phyloP scores from a whole-genome alignment of 176 grass and related monocot species.

The Carex myosuroides region DNA sequence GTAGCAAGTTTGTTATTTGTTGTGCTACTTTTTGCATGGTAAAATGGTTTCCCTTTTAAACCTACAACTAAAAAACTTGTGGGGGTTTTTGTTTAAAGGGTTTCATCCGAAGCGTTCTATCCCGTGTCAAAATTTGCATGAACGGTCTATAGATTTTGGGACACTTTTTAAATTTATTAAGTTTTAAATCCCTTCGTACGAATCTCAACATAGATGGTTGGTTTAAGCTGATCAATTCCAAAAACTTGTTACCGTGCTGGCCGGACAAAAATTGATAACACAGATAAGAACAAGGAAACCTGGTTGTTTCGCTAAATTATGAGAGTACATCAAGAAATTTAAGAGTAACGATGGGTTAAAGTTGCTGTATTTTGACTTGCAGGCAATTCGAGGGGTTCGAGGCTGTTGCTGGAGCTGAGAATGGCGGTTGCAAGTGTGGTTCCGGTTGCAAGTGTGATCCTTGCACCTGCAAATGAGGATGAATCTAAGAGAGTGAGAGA shows the following conservation, averaged over 20 bases:
- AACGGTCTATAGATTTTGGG: too few species aligned
- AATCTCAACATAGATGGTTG: too few species aligned
- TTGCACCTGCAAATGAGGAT: slow-evolving; percentile 66
- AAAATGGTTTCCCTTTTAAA: too few species aligned
- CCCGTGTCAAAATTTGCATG: too few species aligned
- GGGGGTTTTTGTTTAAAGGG: too few species aligned
- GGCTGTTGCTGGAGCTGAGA: slow-evolving; percentile 32
- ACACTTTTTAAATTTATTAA: too few species aligned
- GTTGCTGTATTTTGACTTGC: slow-evolving; percentile 6
- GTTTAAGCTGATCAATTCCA: neutral
- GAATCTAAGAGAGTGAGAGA: neutral
- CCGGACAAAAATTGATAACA: neutral
- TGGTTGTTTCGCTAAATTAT: neutral
- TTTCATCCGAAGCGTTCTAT: too few species aligned
- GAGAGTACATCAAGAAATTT: neutral
- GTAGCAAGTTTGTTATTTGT: neutral
- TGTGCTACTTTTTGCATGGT: neutral
- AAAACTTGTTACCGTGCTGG: neutral
- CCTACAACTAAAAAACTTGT: neutral
- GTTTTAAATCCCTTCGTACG: too few species aligned
- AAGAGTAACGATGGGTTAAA: neutral
- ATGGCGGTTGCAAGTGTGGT: slow-evolving; percentile 64
- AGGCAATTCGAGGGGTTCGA: slow-evolving; percentile 33
- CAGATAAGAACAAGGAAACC: neutral
- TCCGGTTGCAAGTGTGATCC: slow-evolving; percentile 58